Percentiles rank a stretch among this genome's conserved stretches.
phyloP scores from a whole-genome alignment of 1,284 basidiomycete genomes.

The Ustilago shanxiensis region DNA sequence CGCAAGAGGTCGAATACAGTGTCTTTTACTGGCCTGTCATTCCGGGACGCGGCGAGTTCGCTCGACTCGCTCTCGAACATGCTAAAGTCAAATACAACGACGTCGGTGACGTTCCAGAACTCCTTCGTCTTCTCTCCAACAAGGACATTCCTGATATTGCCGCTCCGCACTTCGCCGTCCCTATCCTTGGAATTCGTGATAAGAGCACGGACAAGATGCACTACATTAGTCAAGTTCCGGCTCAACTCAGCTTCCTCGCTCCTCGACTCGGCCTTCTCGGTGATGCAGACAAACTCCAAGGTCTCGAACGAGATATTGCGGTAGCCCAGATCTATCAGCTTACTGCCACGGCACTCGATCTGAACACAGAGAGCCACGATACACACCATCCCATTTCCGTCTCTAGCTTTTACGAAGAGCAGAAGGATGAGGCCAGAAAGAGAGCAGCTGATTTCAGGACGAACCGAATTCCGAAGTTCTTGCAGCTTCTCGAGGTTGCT shows the following conservation, averaged over 20 bases:
- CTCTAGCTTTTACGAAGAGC: slow-evolving; percentile 72
- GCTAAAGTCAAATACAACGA: slow-evolving; percentile 72
- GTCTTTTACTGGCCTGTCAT: slow-evolving; percentile 67
- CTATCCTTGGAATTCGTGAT: slow-evolving; percentile 59
- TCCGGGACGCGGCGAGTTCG: slow-evolving; percentile 73
- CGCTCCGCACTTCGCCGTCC: slow-evolving; percentile 68
- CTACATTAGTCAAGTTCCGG: slow-evolving; percentile 71
- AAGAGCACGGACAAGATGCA: slow-evolving; percentile 7
- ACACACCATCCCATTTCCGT: slow-evolving; percentile 50
- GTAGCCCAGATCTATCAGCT: slow-evolving; percentile 71
- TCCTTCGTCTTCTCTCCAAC: slow-evolving; percentile 33
- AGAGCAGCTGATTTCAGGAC: slow-evolving; percentile 72
- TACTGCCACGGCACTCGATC: slow-evolving; percentile 72
- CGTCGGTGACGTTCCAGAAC: slow-evolving; percentile 31
- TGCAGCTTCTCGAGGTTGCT: slow-evolving; percentile 71
- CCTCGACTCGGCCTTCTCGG: slow-evolving; percentile 70
- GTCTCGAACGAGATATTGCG: slow-evolving; percentile 39
- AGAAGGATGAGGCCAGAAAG: slow-evolving; percentile 71
- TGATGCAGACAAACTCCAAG: slow-evolving; percentile 24
- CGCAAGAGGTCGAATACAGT: slow-evolving; percentile 34
- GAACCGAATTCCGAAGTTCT: slow-evolving; percentile 73
- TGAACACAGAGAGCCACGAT: slow-evolving; percentile 72
- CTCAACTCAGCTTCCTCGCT: slow-evolving; percentile 72
- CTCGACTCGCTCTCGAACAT: slow-evolving; percentile 73
- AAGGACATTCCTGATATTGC: slow-evolving; percentile 19